A percentile compares a stretch with the other conserved stretches of the same genome.
These are phyloP conservation scores for Ganoderma resinaceum DNA, from an alignment of 1,284 basidiomycete genomes.

Conservation along the genomic window DNA sequence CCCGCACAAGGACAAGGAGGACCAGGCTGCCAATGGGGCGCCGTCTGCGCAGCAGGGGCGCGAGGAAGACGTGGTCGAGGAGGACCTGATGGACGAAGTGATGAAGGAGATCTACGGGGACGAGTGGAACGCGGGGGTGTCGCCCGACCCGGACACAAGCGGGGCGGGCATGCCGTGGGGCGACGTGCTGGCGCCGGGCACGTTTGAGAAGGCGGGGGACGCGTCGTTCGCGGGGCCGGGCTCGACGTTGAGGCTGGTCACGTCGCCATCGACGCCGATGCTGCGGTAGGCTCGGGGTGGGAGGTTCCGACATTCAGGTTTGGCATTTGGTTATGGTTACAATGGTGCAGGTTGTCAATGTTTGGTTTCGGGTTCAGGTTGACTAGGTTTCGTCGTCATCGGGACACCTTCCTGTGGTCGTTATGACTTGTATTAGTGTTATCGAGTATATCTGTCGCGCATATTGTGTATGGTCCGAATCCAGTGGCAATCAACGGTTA, in stretches of 20 bases:
- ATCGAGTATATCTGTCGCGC: not conserved
- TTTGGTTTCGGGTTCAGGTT: not conserved
- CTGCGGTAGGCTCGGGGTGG: not conserved
- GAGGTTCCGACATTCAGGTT: not conserved
- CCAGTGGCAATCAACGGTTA: not conserved
- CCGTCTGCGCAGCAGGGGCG: conserved; percentile 6
- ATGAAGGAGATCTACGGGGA: conserved; percentile 40
- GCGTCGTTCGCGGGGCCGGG: conserved; percentile 32
- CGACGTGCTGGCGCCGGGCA: conserved; percentile 17
- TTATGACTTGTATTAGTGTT: not conserved
- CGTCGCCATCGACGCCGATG: conserved; percentile 30
- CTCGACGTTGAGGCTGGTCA: conserved; percentile 34
- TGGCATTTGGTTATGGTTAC: not conserved
- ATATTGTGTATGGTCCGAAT: not conserved
- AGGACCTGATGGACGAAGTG: conserved; percentile 39
- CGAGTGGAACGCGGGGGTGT: conserved; percentile 33
- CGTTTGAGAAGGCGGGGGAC: conserved; percentile 27
- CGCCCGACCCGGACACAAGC: conserved; percentile 15
- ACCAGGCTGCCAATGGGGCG: not conserved
- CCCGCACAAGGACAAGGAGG: not conserved
- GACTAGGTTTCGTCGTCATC: not conserved
- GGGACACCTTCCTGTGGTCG: not conserved
- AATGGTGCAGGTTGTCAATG: not conserved
- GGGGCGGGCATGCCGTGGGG: conserved; percentile 28
- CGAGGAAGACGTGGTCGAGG: conserved; percentile 32